phyloP scores from a whole-genome alignment of 208 protist species.

The Leishmania amazonensis region DNA sequence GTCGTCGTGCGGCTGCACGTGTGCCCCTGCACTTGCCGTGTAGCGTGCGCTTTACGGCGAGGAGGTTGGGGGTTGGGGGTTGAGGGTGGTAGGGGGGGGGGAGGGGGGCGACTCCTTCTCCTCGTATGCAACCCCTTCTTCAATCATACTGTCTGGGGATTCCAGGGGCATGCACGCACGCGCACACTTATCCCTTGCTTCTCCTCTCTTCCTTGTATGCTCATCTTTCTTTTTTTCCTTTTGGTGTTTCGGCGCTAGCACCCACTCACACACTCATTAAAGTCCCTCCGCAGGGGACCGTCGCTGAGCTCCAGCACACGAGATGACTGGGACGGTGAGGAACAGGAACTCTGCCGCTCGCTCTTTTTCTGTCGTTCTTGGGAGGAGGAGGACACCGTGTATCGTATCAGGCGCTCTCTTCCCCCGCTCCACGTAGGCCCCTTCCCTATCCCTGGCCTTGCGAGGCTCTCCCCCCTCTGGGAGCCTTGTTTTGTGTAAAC shows the following conservation, averaged over 20 bases:
- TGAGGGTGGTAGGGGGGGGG: too few relatives aligned
- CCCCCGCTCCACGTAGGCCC: neutral
- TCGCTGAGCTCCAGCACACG: neutral
- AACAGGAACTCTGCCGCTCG: neutral
- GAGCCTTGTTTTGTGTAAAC: neutral
- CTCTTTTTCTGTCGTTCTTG: neutral
- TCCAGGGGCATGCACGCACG: neutral
- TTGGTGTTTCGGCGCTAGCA: neutral
- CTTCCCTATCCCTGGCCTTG: neutral
- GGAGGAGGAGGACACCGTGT: neutral
- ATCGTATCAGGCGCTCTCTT: neutral
- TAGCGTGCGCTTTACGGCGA: neutral
- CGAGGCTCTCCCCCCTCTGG: neutral
- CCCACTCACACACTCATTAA: slow-evolving; percentile 1
- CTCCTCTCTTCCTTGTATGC: neutral
- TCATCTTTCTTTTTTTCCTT: neutral
- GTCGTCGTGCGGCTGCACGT: neutral
- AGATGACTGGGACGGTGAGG: neutral
- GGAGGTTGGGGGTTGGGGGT: neutral
- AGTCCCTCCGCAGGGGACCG: neutral
- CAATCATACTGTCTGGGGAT: neutral
- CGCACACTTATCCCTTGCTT: neutral
- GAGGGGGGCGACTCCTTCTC: too few relatives aligned
- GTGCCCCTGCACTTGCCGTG: neutral
- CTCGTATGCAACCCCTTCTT: neutral